Evolutionary conservation across 768 basidiomycete species (phyloP), one percentile per base, ranked within the genome.

Genomic region (Kwoniella heveanensis): DNA sequence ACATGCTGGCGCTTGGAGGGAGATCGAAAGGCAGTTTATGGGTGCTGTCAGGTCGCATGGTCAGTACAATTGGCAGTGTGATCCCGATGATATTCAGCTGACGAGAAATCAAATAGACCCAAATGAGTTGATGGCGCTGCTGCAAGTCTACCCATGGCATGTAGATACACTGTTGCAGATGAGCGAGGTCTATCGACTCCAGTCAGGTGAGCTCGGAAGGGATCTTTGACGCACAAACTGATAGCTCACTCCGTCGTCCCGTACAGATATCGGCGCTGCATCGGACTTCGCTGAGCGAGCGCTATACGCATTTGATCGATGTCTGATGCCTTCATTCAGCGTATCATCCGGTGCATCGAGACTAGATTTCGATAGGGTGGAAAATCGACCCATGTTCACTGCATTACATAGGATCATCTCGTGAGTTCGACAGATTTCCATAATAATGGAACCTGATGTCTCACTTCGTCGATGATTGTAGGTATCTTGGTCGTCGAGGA

Each of bases 221-320:
- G 5, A 22, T 44, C 36, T 48, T 37, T n/a, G n/a, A n/a, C n/a
- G n/a, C n/a, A n/a, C n/a, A n/a, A n/a, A 48, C 44, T 8, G 22
- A 46, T 44, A 12, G n/a, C 37, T 2, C 15, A n/a, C 13, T n/a
- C 7, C 32, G n/a, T 32, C 32, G 27, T 22, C 1, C 3, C n/a
- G 12, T 17, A 32, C 48, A 91, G 92, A 96, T 74, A 86, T 92
- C 71, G 84, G 88, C 37, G 86, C 88, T 57, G 91, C 92, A 0
- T 86, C 90, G 2, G 92, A 96, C 64, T 91, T 87, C 71, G 86
- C 92, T n/a, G 90, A 92, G 60, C 86, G 93, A n/a, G 90, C 94
- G 0, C 79, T 99, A 17, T 97, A 94, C 81, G 88, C 92, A 0
- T 96, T 94, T 65, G 94, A 97, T 72, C 86, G 92, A 13, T 87